phyloP scores from a whole-genome alignment of 1,284 basidiomycete species.

The Ustilago shanxiensis region DNA sequence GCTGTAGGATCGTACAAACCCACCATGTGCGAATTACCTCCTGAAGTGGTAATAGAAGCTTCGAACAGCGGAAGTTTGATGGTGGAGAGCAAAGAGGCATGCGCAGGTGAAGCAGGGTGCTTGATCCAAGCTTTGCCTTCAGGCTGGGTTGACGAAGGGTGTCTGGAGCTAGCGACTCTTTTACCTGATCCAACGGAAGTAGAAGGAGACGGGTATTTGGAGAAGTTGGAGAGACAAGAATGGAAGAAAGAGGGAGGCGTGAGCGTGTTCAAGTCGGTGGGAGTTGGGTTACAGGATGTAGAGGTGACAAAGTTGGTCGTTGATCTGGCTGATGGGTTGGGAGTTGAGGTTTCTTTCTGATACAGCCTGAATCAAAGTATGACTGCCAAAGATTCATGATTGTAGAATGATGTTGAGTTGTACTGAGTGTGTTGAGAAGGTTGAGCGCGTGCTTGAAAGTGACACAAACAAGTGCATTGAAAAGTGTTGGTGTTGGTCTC shows the following conservation, averaged over 20 bases:
- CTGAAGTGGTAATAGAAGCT: not conserved
- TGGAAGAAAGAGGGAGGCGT: not conserved
- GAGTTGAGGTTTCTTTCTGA: conserved; percentile 13
- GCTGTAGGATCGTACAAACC: conserved; percentile 37
- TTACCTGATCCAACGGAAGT: not conserved
- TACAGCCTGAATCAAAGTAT: not conserved
- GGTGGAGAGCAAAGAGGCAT: conserved; percentile 33
- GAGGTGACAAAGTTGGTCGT: conserved; percentile 35
- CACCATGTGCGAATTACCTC: conserved; percentile 31
- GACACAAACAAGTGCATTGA: no score
- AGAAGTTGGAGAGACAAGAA: not conserved
- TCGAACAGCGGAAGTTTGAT: not conserved
- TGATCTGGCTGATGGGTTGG: not conserved
- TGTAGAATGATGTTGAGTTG: not conserved
- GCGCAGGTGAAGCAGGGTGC: conserved; percentile 30
- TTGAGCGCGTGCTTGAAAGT: not conserved
- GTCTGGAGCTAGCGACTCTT: not conserved
- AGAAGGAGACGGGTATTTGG: conserved; percentile 7
- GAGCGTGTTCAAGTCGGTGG: conserved; percentile 42
- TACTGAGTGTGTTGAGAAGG: no score
- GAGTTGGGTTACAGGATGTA: conserved; percentile 43
- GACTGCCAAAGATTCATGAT: not conserved
- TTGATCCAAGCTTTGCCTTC: conserved; percentile 30
- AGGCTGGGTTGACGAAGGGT: not conserved
- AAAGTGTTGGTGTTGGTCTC: conserved; percentile 2